phyloP scores from a whole-genome alignment of 2,329 filamentous ascomycete genomes.

The Aspergillus uvarum region DNA sequence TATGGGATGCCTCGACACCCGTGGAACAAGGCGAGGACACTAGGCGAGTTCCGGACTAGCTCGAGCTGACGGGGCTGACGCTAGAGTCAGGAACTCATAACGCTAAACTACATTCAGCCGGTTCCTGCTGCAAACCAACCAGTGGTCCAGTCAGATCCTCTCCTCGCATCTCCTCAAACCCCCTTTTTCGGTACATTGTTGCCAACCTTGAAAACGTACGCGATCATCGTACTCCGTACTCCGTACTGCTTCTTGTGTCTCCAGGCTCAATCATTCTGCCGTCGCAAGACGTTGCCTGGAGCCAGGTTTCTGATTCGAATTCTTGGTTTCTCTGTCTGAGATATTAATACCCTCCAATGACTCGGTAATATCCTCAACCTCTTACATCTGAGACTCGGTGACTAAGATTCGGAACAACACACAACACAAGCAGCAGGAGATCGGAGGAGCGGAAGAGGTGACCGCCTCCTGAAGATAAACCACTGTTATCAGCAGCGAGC shows the following conservation, averaged over 20 bases:
- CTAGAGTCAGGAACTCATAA: constrained; percentile 9
- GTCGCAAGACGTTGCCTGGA: not conserved
- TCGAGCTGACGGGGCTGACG: not conserved
- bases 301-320: not conserved
- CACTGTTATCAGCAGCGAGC: constrained; percentile 1
- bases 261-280: not conserved
- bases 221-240: not conserved
- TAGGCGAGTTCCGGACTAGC: constrained; percentile 1
- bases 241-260: not conserved
- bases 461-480: constrained; percentile 9
- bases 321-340: not conserved
- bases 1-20: constrained; percentile 11
- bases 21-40: constrained; percentile 12
- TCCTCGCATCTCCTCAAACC: not conserved
- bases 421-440: not conserved
- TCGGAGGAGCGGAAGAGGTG: not conserved
- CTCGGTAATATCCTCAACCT: not conserved
- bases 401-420: not conserved
- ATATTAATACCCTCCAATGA: constrained; percentile 10
- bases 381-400: not conserved
- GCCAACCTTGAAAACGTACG: not conserved
- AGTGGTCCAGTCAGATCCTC: too few relatives aligned
- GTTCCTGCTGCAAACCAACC: constrained; percentile 7
- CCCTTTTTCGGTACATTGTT: constrained; percentile 4
- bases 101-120: constrained; percentile 10